A percentile compares a stretch with the other conserved stretches of the same genome.
Conservation (phyloP, 345 rosid species). For the Pistacia atlantica region DNA sequence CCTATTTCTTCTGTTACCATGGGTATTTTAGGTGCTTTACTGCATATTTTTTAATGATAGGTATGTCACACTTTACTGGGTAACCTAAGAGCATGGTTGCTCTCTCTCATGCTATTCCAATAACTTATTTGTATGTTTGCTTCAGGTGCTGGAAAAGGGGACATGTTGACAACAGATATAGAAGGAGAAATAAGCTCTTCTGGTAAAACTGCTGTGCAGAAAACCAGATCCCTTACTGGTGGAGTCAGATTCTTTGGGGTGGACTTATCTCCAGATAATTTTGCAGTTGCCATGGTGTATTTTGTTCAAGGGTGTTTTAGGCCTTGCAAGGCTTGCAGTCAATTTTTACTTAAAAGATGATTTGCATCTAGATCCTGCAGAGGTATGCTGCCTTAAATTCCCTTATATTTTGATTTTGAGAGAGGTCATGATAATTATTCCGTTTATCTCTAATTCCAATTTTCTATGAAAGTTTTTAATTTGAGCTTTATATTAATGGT, state of each 20-base stretch:
- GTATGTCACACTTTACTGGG: neutral
- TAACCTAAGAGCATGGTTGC: neutral
- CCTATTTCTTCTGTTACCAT: neutral
- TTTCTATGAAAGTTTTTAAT: neutral
- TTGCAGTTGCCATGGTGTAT: slow-evolving; percentile 96
- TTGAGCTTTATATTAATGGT: neutral
- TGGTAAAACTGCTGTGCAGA: slow-evolving; percentile 35
- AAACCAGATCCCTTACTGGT: slow-evolving; percentile 35
- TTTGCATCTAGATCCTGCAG: slow-evolving; percentile 97
- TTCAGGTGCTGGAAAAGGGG: slow-evolving; percentile 61
- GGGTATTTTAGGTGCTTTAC: neutral
- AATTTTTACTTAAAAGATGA: slow-evolving; percentile 93
- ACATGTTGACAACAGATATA: slow-evolving; percentile 38
- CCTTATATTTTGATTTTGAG: neutral
- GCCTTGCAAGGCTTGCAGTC: slow-evolving; percentile 92
- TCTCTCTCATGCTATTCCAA: neutral
- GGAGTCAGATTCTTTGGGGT: slow-evolving; percentile 62
- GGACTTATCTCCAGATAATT: slow-evolving; percentile 85
- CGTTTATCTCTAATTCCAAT: neutral
- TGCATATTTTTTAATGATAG: neutral
- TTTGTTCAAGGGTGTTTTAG: slow-evolving; percentile 99
- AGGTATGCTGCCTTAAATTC: slow-evolving; percentile 48
- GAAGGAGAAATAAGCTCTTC: slow-evolving; percentile 40
- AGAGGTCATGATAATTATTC: neutral
- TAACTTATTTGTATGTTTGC: neutral